Conservation (phyloP, 495 filamentous ascomycete genomes). For the Penicillium taxi region DNA sequence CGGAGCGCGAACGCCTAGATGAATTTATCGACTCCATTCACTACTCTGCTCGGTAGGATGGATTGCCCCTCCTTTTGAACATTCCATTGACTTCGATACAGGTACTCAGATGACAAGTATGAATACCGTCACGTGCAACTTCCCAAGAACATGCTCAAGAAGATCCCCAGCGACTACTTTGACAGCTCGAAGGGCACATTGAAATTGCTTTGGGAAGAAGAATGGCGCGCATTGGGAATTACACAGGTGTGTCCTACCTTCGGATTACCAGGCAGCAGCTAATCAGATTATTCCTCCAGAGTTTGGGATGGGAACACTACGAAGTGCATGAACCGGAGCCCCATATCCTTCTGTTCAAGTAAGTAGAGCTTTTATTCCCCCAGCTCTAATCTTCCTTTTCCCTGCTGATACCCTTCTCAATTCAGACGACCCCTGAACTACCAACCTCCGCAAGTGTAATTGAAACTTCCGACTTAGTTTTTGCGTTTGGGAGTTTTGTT, state of each 20-base stretch:
- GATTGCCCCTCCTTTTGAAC: background rate
- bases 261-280: background rate
- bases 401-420: constrained; percentile 8
- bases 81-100: constrained; percentile 21
- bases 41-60: constrained; percentile 79
- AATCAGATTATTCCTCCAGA: constrained; percentile 44
- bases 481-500: constrained; percentile 9
- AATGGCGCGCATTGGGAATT: constrained; percentile 93
- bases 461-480: constrained; percentile 12
- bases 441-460: constrained; percentile 55
- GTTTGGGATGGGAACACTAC: constrained; percentile 97
- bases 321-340: constrained; percentile 98
- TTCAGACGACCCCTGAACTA: constrained; percentile 81
- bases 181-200: constrained; percentile 82
- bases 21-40: constrained; percentile 90
- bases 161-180: constrained; percentile 92
- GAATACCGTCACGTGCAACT: constrained; percentile 97
- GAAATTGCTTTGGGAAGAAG: constrained; percentile 96
- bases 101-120: constrained; percentile 80
- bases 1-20: constrained; percentile 72
- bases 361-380: constrained; percentile 35
- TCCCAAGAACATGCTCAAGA: constrained; percentile 95
- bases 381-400: background rate
- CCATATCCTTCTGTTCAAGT: constrained; percentile 98
- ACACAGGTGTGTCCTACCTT: constrained; percentile 60